Conservation (phyloP, 163 green algal genomes). For the Scenedesmus sp. region DNA sequence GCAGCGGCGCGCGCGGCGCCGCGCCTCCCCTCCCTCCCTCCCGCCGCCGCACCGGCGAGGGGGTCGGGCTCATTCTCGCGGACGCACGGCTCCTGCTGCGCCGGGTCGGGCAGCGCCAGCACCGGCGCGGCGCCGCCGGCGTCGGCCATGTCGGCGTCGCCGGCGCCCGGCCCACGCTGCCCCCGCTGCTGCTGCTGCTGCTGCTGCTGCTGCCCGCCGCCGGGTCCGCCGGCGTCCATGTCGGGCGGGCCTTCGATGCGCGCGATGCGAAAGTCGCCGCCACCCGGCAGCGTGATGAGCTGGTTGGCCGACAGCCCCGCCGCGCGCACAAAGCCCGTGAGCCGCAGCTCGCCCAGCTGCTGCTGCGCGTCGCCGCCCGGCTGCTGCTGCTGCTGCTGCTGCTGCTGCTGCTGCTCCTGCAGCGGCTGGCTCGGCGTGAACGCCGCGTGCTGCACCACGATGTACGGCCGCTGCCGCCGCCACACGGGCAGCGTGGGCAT, state of each 20-base stretch:
- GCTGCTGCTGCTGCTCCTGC: slow-evolving; percentile 8
- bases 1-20: background rate
- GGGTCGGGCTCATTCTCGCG: slow-evolving; percentile 73
- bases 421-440: slow-evolving; percentile 42
- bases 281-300: slow-evolving; percentile 77
- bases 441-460: slow-evolving; percentile 73
- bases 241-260: slow-evolving; percentile 57
- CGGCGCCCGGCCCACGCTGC: slow-evolving; percentile 11
- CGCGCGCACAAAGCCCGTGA: slow-evolving; percentile 79
- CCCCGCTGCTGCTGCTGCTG: background rate
- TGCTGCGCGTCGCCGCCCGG: slow-evolving; percentile 28
- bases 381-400: background rate
- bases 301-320: slow-evolving; percentile 79
- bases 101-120: slow-evolving; percentile 38
- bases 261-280: slow-evolving; percentile 83
- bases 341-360: slow-evolving; percentile 58
- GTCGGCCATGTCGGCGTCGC: slow-evolving; percentile 50
- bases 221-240: too few species aligned
- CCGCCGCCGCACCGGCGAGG: too few species aligned
- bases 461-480: slow-evolving; percentile 71
- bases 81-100: slow-evolving; percentile 51
- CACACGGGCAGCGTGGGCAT: slow-evolving; percentile 65
- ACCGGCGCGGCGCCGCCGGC: slow-evolving; percentile 19
- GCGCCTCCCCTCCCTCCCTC: slow-evolving; percentile 18
- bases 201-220: slow-evolving; percentile 24